Evolutionary conservation across 2,329 filamentous ascomycete species (phyloP), one percentile per base, ranked within the genome.

Genomic region (Phaeosphaeria sp.): DNA sequence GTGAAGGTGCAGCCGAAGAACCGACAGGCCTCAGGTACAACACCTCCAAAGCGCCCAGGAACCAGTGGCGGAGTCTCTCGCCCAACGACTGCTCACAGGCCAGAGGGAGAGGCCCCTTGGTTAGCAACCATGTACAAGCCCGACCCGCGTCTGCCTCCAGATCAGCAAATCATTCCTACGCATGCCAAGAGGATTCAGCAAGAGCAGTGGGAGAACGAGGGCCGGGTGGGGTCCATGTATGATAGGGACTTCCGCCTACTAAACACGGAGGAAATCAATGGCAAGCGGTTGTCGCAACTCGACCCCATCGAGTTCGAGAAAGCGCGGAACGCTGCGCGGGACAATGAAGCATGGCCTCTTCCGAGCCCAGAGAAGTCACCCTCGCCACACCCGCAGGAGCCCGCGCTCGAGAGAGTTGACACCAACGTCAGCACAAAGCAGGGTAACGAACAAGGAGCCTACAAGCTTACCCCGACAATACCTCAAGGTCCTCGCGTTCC

Each of bases 71-170:
- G 87, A 20, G 60, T 65, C 56, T 69, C 74, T 68, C 76, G 71
- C 76, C 83, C 69, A 74, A 83, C 77, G 86, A 92, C 79, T 81
- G 87, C 59, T 88, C 91, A 84, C 72, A 86, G 89, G 43, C 93
- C 93, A 0, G 95, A 98, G 81, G 95, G 95, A 20, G 94, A 98
- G 53, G 93, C 95, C 9, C 95, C 95, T 51, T 99, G 95, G 95
- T 86, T 98, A 78, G 87, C 95, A 46, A 91, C 91, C 21, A 92
- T 96, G 78, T 99, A 97, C 78, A 96, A 96, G 72, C 95, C 95
- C 0, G 95, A 99, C 74, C 95, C 95, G 27, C 89, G 93, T 59
- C 82, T 99, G 33, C 95, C 95, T 6, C 95, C 93, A 0, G 95
- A 99, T 61, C 91, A 99, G 77, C 95, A 99, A 74, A 88, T 99